Evolutionary conservation across 2,329 filamentous ascomycete species (phyloP), one percentile per base, ranked within the genome.

Genomic region (Fusarium sp.): DNA sequence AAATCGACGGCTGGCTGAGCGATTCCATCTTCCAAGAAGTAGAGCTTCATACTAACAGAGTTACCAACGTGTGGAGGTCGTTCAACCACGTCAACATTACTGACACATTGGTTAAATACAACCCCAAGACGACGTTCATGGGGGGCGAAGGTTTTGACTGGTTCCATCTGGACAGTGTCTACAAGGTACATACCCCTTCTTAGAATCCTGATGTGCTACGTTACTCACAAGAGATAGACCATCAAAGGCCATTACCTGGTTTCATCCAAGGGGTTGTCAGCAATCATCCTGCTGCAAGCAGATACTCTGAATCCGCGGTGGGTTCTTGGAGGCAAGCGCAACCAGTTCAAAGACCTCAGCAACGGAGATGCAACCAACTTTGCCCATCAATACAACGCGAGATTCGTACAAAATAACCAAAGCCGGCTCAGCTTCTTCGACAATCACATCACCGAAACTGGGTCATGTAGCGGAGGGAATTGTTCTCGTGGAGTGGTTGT

Each of bases 341-440:
- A 73, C 46, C 66, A 71, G 38, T 77, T 76, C 54, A 36, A 41
- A 25, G 75, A 77, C 42, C 62, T 76, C 9, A 71, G 69, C 6
- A 71, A 56, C 4, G 72, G 72, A 10, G 63, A 57, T 2, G 75
- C 73, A 9, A 72, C 74, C 14, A 73, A 78, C 27, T 73, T 73
- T 23, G 65, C 70, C 45, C 57, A 61, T 65, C 83, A 86, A 66
- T 82, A 85, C 60, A 76, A 85, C 62, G 81, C 80, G 3, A 78
- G 77, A 45, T 83, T 70, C 53, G 76, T 80, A 43, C 70, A 70
- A 4, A 75, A 79, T 2, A 77, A 82, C 47, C 82, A 83, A 9
- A 69, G 80, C 8, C 59, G 48, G 29, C 76, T 86, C 53, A 81
- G 80, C 6, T 74, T 86, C 46, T 86, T 82, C 64, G 83, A 86